These are phyloP conservation scores for Zygotorulaspora danielsina DNA, from an alignment of 805 yeast genomes.

Conservation along the genomic window DNA sequence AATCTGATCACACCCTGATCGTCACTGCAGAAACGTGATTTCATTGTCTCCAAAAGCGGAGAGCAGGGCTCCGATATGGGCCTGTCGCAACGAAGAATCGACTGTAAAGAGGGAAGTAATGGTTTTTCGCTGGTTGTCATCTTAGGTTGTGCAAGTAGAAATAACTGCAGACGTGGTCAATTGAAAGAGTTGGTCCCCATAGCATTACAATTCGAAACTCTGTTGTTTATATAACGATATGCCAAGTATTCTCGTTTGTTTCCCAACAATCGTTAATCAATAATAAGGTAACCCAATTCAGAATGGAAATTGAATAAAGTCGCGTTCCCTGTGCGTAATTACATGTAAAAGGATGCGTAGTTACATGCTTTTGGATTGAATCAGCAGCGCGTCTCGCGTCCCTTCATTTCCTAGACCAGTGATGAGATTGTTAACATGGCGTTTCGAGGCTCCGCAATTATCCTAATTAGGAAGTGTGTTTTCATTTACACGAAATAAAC, in stretches of 20 bases:
- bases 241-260: background rate
- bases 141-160: no score
- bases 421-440: conserved; percentile 1
- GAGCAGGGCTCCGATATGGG: conserved; percentile 19
- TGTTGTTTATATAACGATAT: background rate
- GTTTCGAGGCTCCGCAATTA: background rate
- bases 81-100: conserved; percentile 14
- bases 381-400: background rate
- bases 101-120: conserved; percentile 24
- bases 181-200: no score
- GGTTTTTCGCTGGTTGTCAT: conserved; percentile 10
- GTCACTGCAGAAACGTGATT: conserved; percentile 24
- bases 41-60: conserved; percentile 20
- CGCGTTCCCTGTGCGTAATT: conserved; percentile 11
- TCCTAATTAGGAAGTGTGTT: conserved; percentile 1
- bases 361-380: background rate
- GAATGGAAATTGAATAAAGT: conserved; percentile 14
- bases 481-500: background rate
- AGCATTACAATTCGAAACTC: no score
- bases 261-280: conserved; percentile 1
- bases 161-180: no score
- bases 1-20: conserved; percentile 28
- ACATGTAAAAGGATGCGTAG: conserved; percentile 4
- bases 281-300: conserved; percentile 15
- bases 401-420: background rate